Evolutionary conservation across 176 grass and related monocot species (phyloP), one percentile per base, ranked within the genome.

Genomic region (Carex scoparia): DNA sequence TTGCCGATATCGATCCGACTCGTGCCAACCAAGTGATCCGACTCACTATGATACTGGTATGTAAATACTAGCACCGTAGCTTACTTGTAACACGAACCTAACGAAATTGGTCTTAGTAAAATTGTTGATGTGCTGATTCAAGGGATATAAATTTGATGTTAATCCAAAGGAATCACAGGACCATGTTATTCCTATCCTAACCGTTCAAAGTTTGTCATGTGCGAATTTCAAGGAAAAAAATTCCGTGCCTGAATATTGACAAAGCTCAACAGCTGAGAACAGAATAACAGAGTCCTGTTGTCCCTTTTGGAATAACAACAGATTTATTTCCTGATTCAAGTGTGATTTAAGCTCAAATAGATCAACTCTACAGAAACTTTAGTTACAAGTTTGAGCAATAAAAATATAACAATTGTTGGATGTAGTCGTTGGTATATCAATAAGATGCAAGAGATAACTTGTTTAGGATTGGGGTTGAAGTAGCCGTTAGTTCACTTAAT

Each of bases 401-500:
- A 23, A 23, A 23, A 23, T 23, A 23, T 23, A 0, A 23, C 23
- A 13, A 35, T 15, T 38, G 11, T 16, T 69, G 31, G 32, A 69
- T 37, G 14, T 7, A 69, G 65, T 18, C 32, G 4, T 37, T 38
- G 10, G 23, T 16, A 40, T 68, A 12, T 35, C 40, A 35, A 69
- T 1, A 69, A 15, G 65, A 12, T 12, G 12, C 35, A 42, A 69
- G 5, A 40, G 14, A 69, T 69, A 14, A 35, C 32, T 69, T 42
- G 42, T 42, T 18, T 40, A 69, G 35, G 4, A 35, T n/a, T 69
- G 35, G 6, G 35, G 67, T 69, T 18, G 67, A 40, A 70, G 35
- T 70, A 70, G 67, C 67, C 67, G 67, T 70, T 70, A 70, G 35
- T 7, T 40, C 67, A 70, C 67, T n/a, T 70, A 40, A 69, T 70